These are phyloP conservation scores for Diaporthe citriasiana DNA, from an alignment of 2,329 filamentous ascomycete genomes.

Conservation along the genomic window DNA sequence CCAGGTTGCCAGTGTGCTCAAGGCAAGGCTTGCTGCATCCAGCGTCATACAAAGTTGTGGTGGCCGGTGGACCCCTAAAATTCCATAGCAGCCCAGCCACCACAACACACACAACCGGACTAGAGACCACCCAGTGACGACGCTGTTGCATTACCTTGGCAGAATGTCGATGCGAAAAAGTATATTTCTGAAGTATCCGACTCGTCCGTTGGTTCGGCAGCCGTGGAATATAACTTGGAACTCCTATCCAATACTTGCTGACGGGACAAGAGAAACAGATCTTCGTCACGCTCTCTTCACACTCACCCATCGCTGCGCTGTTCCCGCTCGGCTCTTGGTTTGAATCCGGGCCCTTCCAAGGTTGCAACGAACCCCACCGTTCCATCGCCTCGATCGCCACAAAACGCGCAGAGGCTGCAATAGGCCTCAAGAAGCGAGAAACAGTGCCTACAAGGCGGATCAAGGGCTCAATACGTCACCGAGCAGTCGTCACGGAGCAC, in stretches of 20 bases:
- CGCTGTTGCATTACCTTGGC: conserved; percentile 35
- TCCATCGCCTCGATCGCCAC: conserved; percentile 29
- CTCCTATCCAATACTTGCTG: background rate
- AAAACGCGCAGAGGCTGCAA: background rate
- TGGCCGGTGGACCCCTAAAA: conserved; percentile 34
- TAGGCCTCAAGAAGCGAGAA: background rate
- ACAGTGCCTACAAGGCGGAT: conserved; percentile 13
- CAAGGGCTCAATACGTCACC: conserved; percentile 26
- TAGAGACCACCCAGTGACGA: conserved; percentile 13
- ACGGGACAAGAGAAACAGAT: background rate
- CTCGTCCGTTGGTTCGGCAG: conserved; percentile 11
- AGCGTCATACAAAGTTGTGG: conserved; percentile 25
- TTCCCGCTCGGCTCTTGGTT: background rate
- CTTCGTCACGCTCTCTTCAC: background rate
- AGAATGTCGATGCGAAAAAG: background rate
- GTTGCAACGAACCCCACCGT: conserved; percentile 33
- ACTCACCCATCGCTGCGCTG: background rate
- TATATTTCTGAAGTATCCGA: conserved; percentile 27
- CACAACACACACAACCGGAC: conserved; percentile 9
- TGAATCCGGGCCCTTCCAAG: background rate
- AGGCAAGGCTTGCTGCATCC: conserved; percentile 23
- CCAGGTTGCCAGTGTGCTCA: background rate
- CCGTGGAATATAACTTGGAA: background rate
- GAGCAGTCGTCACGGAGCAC: conserved; percentile 19
- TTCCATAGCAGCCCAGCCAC: conserved; percentile 34